Percentiles rank a stretch among this genome's conserved stretches.
Conservation (phyloP, 2,329 filamentous ascomycete species). For the Trichoderma cornu-damae region DNA sequence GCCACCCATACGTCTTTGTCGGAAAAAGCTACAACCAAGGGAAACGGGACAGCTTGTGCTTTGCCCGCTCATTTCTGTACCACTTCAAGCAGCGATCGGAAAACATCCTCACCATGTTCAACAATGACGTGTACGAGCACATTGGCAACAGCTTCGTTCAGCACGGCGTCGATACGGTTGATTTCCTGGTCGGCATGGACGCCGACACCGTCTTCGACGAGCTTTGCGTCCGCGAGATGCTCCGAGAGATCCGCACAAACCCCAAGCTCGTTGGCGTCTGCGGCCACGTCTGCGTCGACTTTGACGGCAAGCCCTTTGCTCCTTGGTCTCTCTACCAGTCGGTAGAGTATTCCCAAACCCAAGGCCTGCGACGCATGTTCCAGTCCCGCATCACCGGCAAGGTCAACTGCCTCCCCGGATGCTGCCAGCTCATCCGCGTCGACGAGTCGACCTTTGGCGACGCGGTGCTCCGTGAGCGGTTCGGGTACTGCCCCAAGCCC, state of each 20-base stretch:
- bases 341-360: conserved; percentile 45
- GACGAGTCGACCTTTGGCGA: conserved; percentile 47
- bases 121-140: conserved; percentile 39
- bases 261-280: conserved; percentile 44
- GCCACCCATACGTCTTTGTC: conserved; percentile 43
- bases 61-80: conserved; percentile 45
- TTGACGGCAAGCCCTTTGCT: conserved; percentile 38
- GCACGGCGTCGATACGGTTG: conserved; percentile 36
- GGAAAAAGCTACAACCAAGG: conserved; percentile 47
- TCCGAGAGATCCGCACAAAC: conserved; percentile 40
- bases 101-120: conserved; percentile 43
- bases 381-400: conserved; percentile 47
- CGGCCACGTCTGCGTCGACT: conserved; percentile 46
- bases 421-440: conserved; percentile 46
- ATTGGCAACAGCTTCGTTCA: conserved; percentile 37
- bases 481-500: conserved; percentile 46
- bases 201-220: conserved; percentile 45
- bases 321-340: conserved; percentile 45
- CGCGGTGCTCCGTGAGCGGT: conserved; percentile 41
- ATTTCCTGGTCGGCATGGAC: conserved; percentile 44
- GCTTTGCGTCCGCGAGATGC: conserved; percentile 41
- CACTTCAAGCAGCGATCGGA: conserved; percentile 42
- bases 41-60: conserved; percentile 46
- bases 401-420: conserved; percentile 45
- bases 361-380: conserved; percentile 44